Evolutionary conservation across 768 basidiomycete genomes (phyloP), one percentile per base, ranked within the genome.

Genomic region (Suillus americanus): DNA sequence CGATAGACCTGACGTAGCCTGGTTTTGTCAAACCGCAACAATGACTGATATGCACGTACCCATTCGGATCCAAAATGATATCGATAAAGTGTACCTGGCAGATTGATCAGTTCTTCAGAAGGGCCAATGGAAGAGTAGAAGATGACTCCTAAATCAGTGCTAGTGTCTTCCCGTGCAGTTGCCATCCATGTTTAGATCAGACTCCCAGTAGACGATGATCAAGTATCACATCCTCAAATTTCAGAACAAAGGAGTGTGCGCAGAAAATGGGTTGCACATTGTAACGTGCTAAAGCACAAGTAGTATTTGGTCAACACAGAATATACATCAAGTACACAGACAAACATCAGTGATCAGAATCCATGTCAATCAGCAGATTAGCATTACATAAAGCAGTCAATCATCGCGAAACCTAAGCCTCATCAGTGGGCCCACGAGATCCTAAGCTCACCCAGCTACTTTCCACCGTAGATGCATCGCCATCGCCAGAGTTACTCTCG

Each of bases 391-490:
- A 30, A 23, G 35, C 35, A 40, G 23, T 37, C 38, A n/a, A 23
- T 30, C 23, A 37, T 35, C 28, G 46, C 20, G 20, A 59, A 53
- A 67, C 30, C 46, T 23, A 43, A 38, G 37, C 20, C 16, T 72
- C 61, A 51, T 69, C 65, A 28, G 72, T 60, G 23, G 69, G 55
- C 60, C 65, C 70, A 45, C 65, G 72, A 10, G 72, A 63, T 45
- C 71, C 72, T 71, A 92, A 76, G 72, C 86, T 91, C 60, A 94
- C 78, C 91, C 91, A 94, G 67, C 89, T 91, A 57, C 85, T 81
- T 43, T 78, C 85, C 33, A 85, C 85, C 37, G 79, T 81, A 5
- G 81, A 77, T 14, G 69, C 74, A 64, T 83, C 86, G 3, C 82
- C 79, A 64, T 85, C 86, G 2, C 82, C 83, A 14, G 80, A 77